A percentile compares a stretch with the other conserved stretches of the same genome.
These are phyloP conservation scores for Pulveroboletus sp. DNA, from an alignment of 768 basidiomycete species.

Conservation along the genomic window DNA sequence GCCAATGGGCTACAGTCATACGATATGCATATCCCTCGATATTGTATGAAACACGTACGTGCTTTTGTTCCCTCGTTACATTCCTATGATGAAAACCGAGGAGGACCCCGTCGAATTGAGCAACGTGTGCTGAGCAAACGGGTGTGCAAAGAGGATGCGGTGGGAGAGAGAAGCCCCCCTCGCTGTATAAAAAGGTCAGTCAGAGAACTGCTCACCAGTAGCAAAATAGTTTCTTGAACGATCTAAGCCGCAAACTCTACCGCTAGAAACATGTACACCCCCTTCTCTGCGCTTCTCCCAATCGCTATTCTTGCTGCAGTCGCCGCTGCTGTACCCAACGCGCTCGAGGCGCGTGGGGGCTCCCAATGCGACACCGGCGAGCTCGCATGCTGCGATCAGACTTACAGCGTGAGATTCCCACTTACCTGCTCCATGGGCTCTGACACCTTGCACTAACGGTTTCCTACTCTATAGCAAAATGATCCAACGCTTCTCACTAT, in stretches of 20 bases:
- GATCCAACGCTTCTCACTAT: background rate
- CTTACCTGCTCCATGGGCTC: too few relatives aligned
- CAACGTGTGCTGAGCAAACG: background rate
- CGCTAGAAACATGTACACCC: constrained; percentile 5
- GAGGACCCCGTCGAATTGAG: background rate
- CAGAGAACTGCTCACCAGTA: background rate
- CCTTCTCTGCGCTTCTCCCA: constrained; percentile 4
- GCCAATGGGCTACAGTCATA: background rate
- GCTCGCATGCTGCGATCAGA: constrained; percentile 2
- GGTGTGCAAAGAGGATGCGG: background rate
- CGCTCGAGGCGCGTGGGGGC: background rate
- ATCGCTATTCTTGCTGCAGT: constrained; percentile 5
- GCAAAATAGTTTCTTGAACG: background rate
- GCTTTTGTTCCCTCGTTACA: background rate
- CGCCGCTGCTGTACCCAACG: constrained; percentile 4
- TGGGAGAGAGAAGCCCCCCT: background rate
- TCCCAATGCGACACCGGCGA: constrained; percentile 7
- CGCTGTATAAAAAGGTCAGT: background rate
- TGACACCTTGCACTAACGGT: background rate
- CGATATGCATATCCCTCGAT: background rate
- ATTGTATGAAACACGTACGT: too few relatives aligned
- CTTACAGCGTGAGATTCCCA: background rate
- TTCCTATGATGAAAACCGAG: background rate
- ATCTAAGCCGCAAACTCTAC: background rate
- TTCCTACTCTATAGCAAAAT: background rate